A percentile compares a stretch with the other conserved stretches of the same genome.
phyloP scores from a whole-genome alignment of 78 protist genomes.

The Dictyostelium citrinum region DNA sequence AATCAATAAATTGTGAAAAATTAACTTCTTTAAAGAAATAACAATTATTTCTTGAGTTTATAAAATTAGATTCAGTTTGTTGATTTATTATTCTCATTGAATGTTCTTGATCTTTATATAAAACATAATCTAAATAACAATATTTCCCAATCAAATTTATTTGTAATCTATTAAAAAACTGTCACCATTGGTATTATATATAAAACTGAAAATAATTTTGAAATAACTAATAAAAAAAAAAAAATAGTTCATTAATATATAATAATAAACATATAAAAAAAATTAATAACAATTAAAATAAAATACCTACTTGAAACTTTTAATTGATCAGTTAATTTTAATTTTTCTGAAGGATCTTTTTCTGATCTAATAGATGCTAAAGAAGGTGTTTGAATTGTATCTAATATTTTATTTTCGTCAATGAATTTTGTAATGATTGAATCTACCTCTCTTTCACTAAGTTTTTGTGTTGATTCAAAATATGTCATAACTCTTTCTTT shows the following conservation, averaged over 20 bases:
- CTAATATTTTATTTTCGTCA: background rate
- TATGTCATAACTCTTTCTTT: background rate
- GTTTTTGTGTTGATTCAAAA: background rate
- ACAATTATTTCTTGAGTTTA: background rate
- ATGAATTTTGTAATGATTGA: background rate
- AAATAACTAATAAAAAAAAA: background rate
- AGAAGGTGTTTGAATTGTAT: conserved; percentile 5
- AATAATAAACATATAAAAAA: too few species aligned
- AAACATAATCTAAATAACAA: conserved; percentile 17
- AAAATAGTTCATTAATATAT: background rate
- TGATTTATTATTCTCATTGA: background rate
- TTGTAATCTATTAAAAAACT: conserved; percentile 21
- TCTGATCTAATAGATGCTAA: background rate
- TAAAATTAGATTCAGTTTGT: background rate
- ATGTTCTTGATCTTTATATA: background rate
- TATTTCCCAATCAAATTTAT: conserved; percentile 19
- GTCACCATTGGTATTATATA: conserved; percentile 21
- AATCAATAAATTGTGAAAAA: background rate
- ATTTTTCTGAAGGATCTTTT: background rate
- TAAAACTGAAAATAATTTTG: conserved; percentile 3
- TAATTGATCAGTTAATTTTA: background rate
- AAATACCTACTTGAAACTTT: background rate
- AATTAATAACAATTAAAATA: background rate
- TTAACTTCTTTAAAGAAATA: background rate
- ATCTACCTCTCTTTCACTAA: background rate